A percentile compares a stretch with the other conserved stretches of the same genome.
Evolutionary conservation across 495 filamentous ascomycete species (phyloP).

Genomic region (Penicillium samsonianum): DNA sequence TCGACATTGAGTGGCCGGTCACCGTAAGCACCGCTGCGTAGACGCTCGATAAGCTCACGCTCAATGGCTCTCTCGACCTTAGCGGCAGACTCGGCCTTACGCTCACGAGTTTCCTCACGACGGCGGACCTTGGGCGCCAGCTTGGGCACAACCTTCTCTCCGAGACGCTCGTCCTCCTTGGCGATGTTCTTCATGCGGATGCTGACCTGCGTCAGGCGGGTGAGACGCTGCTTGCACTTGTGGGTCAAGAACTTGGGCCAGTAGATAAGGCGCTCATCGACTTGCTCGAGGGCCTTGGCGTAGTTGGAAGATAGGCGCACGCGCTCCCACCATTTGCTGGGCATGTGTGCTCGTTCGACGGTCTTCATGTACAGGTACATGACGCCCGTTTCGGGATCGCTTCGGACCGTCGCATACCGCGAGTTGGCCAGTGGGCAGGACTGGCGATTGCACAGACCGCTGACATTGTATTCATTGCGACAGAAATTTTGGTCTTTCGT

Average conservation of each 20-base stretch:
- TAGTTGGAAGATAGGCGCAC: slow-evolving; percentile 91
- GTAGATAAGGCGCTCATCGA: slow-evolving; percentile 87
- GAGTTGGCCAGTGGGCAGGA: slow-evolving; percentile 95
- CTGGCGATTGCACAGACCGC: slow-evolving; percentile 90
- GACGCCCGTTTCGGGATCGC: slow-evolving; percentile 73
- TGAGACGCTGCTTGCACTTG: slow-evolving; percentile 97
- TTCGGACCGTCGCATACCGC: slow-evolving; percentile 91
- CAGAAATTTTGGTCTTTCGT: slow-evolving; percentile 94
- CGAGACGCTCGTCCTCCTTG: slow-evolving; percentile 86
- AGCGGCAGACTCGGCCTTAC: slow-evolving; percentile 90
- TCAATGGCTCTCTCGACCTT: slow-evolving; percentile 97
- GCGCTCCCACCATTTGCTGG: slow-evolving; percentile 91
- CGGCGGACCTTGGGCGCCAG: slow-evolving; percentile 89
- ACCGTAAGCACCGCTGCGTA: slow-evolving; percentile 92
- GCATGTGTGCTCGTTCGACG: slow-evolving; percentile 86
- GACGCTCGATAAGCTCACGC: slow-evolving; percentile 87
- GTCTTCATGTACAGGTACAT: slow-evolving; percentile 99
- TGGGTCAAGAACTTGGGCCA: slow-evolving; percentile 95
- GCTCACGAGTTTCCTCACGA: slow-evolving; percentile 85
- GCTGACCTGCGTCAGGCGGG: slow-evolving; percentile 87
- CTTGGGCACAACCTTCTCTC: slow-evolving; percentile 85
- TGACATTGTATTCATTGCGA: slow-evolving; percentile 94
- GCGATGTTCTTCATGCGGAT: slow-evolving; percentile 82
- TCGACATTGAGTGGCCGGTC: slow-evolving; percentile 93
- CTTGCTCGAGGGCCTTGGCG: slow-evolving; percentile 78